phyloP scores from a whole-genome alignment of 331 rosid genomes.

The Pyracantha coccinea region DNA sequence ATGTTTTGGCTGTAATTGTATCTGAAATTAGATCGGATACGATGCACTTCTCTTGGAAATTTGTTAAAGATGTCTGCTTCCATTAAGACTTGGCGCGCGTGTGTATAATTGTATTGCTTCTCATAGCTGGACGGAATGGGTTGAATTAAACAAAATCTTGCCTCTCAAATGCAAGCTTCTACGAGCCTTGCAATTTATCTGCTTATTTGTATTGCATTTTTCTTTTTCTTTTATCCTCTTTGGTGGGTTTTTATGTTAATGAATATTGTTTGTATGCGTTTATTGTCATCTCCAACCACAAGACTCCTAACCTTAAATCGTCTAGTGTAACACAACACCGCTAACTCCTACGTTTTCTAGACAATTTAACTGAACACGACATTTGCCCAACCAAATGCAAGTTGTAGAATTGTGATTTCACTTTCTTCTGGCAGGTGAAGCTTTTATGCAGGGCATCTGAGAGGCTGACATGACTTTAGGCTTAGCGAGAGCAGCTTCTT shows the following conservation, averaged over 20 bases:
- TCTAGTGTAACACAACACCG: neutral
- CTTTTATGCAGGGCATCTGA: neutral
- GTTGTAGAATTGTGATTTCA: neutral
- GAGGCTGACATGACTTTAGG: neutral
- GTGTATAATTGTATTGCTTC: neutral
- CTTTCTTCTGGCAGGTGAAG: slow-evolving; percentile 3
- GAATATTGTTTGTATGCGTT: neutral
- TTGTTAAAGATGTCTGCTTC: neutral
- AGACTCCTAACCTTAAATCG: neutral
- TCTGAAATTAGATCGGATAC: neutral
- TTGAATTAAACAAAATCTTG: neutral
- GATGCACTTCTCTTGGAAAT: neutral
- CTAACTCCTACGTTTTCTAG: neutral
- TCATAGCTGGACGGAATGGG: neutral
- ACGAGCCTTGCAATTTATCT: neutral
- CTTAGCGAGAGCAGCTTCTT: neutral
- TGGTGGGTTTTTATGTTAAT: neutral
- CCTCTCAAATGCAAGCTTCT: neutral
- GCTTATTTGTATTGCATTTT: neutral
- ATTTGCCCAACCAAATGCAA: neutral
- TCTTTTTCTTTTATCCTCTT: neutral
- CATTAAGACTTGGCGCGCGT: neutral
- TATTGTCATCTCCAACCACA: neutral
- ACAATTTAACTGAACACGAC: neutral
- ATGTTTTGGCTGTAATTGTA: neutral